These are phyloP conservation scores for Cordyceps pruinosa DNA, from an alignment of 2,329 filamentous ascomycete genomes.

Conservation along the genomic window DNA sequence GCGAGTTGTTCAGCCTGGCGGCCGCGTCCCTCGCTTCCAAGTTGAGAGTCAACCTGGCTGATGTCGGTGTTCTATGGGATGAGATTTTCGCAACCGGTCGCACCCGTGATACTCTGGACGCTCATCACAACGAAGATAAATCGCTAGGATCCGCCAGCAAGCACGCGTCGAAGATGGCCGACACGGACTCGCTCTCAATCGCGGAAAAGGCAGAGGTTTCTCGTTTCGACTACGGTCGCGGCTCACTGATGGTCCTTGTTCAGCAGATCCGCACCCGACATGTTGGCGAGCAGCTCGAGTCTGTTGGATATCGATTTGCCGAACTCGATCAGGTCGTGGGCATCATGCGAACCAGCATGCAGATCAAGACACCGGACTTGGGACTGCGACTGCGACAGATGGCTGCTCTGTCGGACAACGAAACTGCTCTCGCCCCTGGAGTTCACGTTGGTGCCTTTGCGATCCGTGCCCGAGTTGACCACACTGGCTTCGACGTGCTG, in stretches of 20 bases:
- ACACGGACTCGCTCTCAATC: constrained; percentile 24
- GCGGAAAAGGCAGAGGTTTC: constrained; percentile 34
- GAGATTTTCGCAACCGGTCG: constrained; percentile 62
- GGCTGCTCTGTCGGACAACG: constrained; percentile 47
- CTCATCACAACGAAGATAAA: neutral
- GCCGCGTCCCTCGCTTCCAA: constrained; percentile 66
- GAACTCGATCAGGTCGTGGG: constrained; percentile 59
- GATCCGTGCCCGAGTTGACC: constrained; percentile 43
- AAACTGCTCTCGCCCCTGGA: constrained; percentile 41
- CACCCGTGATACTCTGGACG: neutral
- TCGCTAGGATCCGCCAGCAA: constrained; percentile 9
- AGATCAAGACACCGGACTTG: constrained; percentile 60
- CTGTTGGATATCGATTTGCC: constrained; percentile 73
- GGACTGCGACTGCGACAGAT: constrained; percentile 56
- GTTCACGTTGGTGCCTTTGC: constrained; percentile 55
- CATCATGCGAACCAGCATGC: constrained; percentile 65
- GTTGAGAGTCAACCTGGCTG: constrained; percentile 54
- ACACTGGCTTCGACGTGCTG: constrained; percentile 56
- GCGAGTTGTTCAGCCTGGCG: constrained; percentile 76
- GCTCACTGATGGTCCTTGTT: constrained; percentile 75
- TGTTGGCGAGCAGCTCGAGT: constrained; percentile 58
- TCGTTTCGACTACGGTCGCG: constrained; percentile 50
- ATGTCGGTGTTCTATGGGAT: constrained; percentile 66
- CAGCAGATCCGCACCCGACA: constrained; percentile 50
- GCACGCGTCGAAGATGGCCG: constrained; percentile 5